Base-by-base conservation (phyloP, 2,329 filamentous ascomycete species). In the Fusarium sp. region DNA sequence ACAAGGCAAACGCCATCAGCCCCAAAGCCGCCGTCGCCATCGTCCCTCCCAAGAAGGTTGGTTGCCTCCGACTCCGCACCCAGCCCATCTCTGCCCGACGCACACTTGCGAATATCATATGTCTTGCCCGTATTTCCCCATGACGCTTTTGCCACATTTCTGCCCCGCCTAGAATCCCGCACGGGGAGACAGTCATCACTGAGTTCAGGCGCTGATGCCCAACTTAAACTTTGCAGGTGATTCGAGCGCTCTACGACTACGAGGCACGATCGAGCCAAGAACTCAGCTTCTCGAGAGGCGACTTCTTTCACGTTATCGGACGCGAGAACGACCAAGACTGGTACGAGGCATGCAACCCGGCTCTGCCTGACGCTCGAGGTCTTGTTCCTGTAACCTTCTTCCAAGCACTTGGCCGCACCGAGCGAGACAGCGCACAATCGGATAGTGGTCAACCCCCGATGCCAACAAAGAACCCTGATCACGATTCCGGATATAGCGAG, bases 331-430 rank as follows among this genome's bases (percentile, higher is more conserved):
- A 98, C 79, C 84, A 86, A 41, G 94, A 98, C 79, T 99, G 96
- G 95, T 99, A 98, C 87, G 96, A 98, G 83, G 96, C 95, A 60
- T 98, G 94, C 86, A 99, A 99, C 79, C 96, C 96, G 65, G 89
- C 93, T 53, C 86, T 97, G 71, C 94, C 93, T 76, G 92, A 92
- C 82, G 94, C 94, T 53, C 91, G 94, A 72, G 96, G 96, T 66
- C 88, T 99, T 65, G 96, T 99, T 46, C 96, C 96, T 8, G 96
- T 98, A 62, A 90, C 92, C 62, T 98, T 94, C 83, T 99, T 99
- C 82, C 94, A 98, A 80, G 89, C 91, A 40, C 89, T 99, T 51
- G 95, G 94, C 70, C 95, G 96, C 83, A 97, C 93, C 71, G 95
- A 97, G 82, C 88, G 95, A 79, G 93, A 98, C 80, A 97, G 94